Base-by-base conservation (phyloP, 306 rosid genomes). In the Cucurbita maxima region DNA sequence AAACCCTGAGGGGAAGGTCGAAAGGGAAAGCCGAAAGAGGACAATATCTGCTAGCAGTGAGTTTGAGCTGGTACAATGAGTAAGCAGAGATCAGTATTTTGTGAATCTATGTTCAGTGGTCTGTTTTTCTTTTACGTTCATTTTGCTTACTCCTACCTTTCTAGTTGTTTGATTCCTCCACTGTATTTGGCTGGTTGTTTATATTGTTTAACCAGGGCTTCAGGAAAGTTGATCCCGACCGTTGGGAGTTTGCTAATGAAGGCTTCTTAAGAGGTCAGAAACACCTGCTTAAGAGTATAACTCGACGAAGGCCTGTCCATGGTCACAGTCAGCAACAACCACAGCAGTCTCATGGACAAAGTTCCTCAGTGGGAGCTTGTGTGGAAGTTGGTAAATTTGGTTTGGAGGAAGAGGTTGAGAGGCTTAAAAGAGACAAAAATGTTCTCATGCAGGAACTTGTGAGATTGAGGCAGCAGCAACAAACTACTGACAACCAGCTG, bases 341-440 rank as follows among this genome's bases (percentile, higher is more conserved):
- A 64, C 96, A 86, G 78, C 87, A 89, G 71, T 78, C 95, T 12
- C 90, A 84, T 40, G 91, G 85, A 67, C 97, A 94, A 79, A 85
- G 78, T 88, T 77, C 94, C 64, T 88, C 97, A 36, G 88, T 89
- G 41, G 92, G 90, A 75, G 90, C 92, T 11, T 94, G 97, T 77
- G 99, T 94, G 59, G 99, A 94, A 88, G 99, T 91, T 74, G 99
- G 99, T 58, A 94, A 91, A 80, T 94, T 91, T 78, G 99, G 99
- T 67, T 87, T 94, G 30, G 96, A 91, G 83, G 99, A 94, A 83
- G 99, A 94, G 87, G 96, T 94, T 71, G 99, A 91, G 84, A 84
- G 86, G 83, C 97, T 94, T 74, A 91, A 94, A 81, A 86, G 97
- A 82, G 99, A 94, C 83, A 94, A 94, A 86, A 94, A 87, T 83